Base-by-base conservation (phyloP, 1,139 yeast species). In the Debaryomycetaceae sp. region DNA sequence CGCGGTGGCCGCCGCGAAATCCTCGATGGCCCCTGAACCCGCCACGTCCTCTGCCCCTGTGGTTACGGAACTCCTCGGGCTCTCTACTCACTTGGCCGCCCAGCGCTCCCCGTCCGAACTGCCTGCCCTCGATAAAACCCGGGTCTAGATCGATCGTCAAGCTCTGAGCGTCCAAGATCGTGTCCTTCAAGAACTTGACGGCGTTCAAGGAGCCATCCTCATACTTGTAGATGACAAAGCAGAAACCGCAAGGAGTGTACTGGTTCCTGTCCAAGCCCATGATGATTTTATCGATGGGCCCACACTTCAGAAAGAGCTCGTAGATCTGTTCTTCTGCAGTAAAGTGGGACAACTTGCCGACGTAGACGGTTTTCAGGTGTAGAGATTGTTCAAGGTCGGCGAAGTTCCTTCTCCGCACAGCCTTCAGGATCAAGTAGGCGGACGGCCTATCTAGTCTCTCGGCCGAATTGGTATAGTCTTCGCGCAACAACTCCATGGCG, bases 231-330 rank as follows among this genome's bases (percentile, higher is more conserved):
- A 83, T 78, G 21, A 87, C 86, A 52, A 87, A 87, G 48, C 96
- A 86, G 54, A 90, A 90, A 20, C 97, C 97, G 49, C 97, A 86
- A 1, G 97, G 97, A 0, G 95, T 85, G 44, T 77, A 73, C 40
- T 80, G 78, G 47, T 77, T 77, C 37, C 95, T 68, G 48, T 87
- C 96, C 29, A 87, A 66, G 0, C 98, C 98, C 97, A 90, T 87
- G 34, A 87, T 75, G 26, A 86, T 81, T 42, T 80, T 65, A 37
- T 73, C 73, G 22, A 87, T 76, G 10, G 69, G 59, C 2, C 97
- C 98, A 47, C 82, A 73, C 44, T 77, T 77, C 43, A 78, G 69
- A 46, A 87, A 85, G 30, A 87, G 58, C 49, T 86, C 97, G 48
- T 77, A 79, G 16, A 87, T 73, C 50, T 87, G 96, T 49, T 90